Evolutionary conservation across 495 filamentous ascomycete species (phyloP).

Genomic region (Aspergillus carlsbadensis): DNA sequence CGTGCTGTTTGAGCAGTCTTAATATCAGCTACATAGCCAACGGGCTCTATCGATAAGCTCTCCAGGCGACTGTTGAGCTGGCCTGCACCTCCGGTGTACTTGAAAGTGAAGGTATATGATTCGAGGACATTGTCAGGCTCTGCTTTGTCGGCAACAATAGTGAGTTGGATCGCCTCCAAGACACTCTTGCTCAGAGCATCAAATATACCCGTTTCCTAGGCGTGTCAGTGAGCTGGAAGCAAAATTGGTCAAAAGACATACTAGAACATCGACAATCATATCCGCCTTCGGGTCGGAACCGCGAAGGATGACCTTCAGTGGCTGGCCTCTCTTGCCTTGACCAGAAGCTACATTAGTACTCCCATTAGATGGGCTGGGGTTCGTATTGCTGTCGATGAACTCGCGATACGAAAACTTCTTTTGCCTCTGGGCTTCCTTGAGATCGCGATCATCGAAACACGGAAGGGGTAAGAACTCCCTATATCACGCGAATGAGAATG

Average conservation of each 20-base stretch:
- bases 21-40: conserved; percentile 30
- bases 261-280: conserved; percentile 43
- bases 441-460: conserved; percentile 31
- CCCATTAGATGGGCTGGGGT: background rate
- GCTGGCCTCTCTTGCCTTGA: conserved; percentile 22
- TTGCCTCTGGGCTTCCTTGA: conserved; percentile 22
- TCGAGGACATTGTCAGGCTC: conserved; percentile 42
- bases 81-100: conserved; percentile 29
- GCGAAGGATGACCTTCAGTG: conserved; percentile 35
- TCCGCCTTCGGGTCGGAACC: conserved; percentile 37
- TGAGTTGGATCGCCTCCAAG: conserved; percentile 46
- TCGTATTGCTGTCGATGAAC: conserved; percentile 20
- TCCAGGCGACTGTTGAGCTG: conserved; percentile 25
- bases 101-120: conserved; percentile 52
- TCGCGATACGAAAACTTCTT: conserved; percentile 27
- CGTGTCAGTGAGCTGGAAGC: conserved; percentile 6
- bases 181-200: conserved; percentile 38
- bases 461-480: conserved; percentile 35
- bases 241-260: conserved; percentile 15
- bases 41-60: conserved; percentile 34
- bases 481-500: conserved; percentile 3
- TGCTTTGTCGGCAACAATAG: conserved; percentile 40
- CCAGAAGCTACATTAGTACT: conserved; percentile 17
- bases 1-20: conserved; percentile 37
- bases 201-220: conserved; percentile 47